phyloP scores from a whole-genome alignment of 345 rosid species.

The Schrenkiella parvula region DNA sequence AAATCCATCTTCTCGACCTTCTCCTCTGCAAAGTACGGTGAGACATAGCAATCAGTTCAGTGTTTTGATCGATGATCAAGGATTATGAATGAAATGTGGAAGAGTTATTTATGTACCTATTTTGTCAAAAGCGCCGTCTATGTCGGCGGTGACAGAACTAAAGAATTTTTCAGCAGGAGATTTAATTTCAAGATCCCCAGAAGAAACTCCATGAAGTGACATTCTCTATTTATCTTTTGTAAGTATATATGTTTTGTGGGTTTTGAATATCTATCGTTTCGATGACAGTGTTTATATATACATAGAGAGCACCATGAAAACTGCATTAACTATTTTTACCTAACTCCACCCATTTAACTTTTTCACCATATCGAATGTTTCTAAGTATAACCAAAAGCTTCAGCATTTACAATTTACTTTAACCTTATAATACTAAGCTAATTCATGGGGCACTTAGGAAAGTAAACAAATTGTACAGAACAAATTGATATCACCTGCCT shows the following conservation, averaged over 20 bases:
- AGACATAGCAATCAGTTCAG: neutral
- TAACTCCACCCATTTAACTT: neutral
- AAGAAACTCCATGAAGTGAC: neutral
- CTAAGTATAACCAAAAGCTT: neutral
- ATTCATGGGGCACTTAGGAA: neutral
- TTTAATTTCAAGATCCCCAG: neutral
- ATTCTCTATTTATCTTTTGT: neutral
- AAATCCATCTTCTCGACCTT: neutral
- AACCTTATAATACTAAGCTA: neutral
- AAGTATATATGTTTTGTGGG: neutral
- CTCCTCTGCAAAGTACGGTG: neutral
- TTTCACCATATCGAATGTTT: neutral
- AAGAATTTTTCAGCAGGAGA: slow-evolving; percentile 9
- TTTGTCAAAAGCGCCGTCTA: neutral
- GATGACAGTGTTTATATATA: neutral
- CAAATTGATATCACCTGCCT: neutral
- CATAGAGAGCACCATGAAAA: neutral
- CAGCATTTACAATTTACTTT: neutral
- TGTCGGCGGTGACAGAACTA: neutral
- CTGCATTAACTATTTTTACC: neutral
- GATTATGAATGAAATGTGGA: neutral
- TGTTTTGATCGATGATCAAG: neutral
- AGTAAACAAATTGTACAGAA: neutral
- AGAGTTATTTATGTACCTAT: neutral
- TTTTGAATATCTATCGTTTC: neutral